A percentile compares a stretch with the other conserved stretches of the same genome.
Evolutionary conservation across 768 basidiomycete species (phyloP).

Genomic region (Agaricus blazei): DNA sequence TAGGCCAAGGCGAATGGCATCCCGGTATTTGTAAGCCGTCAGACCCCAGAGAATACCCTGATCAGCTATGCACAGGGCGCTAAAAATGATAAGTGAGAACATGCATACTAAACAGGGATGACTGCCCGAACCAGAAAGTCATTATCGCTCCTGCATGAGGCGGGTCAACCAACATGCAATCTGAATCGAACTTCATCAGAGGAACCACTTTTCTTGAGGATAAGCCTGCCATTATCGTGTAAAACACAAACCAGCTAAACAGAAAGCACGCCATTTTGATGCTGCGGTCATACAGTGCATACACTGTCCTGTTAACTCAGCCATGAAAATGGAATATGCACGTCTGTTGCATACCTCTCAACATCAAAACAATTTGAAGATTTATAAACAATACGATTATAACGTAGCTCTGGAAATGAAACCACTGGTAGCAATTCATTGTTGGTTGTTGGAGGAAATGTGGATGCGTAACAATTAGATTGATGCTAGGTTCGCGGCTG

Average conservation of each 20-base stretch:
- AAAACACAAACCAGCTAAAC: background rate
- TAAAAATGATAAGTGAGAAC: background rate
- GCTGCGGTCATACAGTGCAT: background rate
- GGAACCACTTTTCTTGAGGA: background rate
- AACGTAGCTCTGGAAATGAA: background rate
- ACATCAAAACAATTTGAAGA: background rate
- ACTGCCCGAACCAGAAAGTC: background rate
- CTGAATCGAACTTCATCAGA: background rate
- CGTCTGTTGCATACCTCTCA: background rate
- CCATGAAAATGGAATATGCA: background rate
- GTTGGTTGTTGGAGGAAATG: background rate
- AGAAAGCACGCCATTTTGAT: background rate
- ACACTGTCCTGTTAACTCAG: background rate
- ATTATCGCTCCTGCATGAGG: background rate
- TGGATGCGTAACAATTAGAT: background rate
- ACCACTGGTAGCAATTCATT: background rate
- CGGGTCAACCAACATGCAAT: background rate
- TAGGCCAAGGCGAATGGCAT: background rate
- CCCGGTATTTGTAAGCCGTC: background rate
- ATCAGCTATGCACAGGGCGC: background rate
- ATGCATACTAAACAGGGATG: background rate
- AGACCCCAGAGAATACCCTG: constrained; percentile 1
- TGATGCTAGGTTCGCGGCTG: background rate
- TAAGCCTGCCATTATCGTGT: background rate
- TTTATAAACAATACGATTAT: background rate